phyloP scores from a whole-genome alignment of 495 filamentous ascomycete genomes.

The Hypoxylon crocopeplum region DNA sequence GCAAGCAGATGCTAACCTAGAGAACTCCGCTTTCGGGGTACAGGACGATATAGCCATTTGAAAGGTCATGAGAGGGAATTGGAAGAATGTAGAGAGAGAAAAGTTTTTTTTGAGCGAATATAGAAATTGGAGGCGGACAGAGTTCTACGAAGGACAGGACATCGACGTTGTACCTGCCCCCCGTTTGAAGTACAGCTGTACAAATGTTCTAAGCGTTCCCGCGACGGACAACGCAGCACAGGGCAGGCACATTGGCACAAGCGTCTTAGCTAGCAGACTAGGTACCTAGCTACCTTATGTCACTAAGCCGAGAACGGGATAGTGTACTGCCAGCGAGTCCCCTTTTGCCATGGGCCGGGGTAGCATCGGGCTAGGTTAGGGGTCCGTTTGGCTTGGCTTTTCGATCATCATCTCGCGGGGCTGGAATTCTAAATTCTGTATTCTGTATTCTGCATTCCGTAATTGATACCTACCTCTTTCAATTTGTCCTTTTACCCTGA shows the following conservation, averaged over 20 bases:
- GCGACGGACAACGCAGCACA: conserved; percentile 36
- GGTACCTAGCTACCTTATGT: conserved; percentile 7
- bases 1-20: conserved; percentile 33
- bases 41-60: conserved; percentile 34
- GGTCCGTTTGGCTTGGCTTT: conserved; percentile 24
- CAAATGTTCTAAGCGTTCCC: conserved; percentile 2
- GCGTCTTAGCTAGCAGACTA: neutral
- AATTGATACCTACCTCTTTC: conserved; percentile 19
- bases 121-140: conserved; percentile 46
- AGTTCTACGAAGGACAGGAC: conserved; percentile 17
- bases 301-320: conserved; percentile 15
- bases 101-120: conserved; percentile 34
- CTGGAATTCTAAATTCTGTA: conserved; percentile 8
- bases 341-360: conserved; percentile 23
- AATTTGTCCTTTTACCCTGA: conserved; percentile 26
- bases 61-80: conserved; percentile 14
- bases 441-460: conserved; percentile 7
- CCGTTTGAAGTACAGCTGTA: conserved; percentile 11
- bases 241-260: conserved; percentile 13
- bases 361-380: conserved; percentile 21
- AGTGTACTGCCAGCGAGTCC: conserved; percentile 24
- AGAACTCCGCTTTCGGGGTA: conserved; percentile 37
- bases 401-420: conserved; percentile 35
- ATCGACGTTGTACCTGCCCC: conserved; percentile 33
- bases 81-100: conserved; percentile 19